Evolutionary conservation across 257 asterid species (phyloP), one percentile per base, ranked within the genome.

Genomic region (Rauvolfia tetraphylla): DNA sequence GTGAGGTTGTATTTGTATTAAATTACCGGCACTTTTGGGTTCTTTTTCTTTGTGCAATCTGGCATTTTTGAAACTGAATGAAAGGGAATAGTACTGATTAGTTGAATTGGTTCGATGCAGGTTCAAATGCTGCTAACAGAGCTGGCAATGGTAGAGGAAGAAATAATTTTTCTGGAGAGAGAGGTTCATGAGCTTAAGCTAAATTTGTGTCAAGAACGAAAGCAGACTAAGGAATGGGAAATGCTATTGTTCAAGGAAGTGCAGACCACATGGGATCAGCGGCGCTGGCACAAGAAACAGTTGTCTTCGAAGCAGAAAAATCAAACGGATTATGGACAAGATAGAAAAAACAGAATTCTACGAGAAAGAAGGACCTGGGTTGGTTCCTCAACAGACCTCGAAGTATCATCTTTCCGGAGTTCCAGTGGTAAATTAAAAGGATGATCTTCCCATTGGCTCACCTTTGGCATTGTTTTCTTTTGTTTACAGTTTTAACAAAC

Each of bases 121-220:
- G 92, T 90, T 39, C 97, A 89, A 73, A 69, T 85, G 87, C 90
- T 92, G 67, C 85, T 94, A n/a, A 92, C 91, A 75, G 96, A 94
- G 79, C 65, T 94, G 23, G 85, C 84, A 0, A 65, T 80, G 53
- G 87, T 88, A 57, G 96, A 90, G 79, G 97, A 94, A 76, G 97
- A 92, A 84, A 89, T 94, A 34, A 85, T 74, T 42, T 87, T 91
- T 88, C 81, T 94, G 59, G 97, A 92, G 87, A 87, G 87, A 27
- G 86, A 87, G 77, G 80, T 92, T 0, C 81, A 83, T 70, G 88
- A 84, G 15, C 90, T 94, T 23, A 92, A 86, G 78, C 46, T 79
- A 72, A 88, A 79, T 25, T 57, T 89, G 22, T 78, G 75, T 78
- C 82, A 78, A 66, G 96, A 92, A 78, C 86, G 89, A 81, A 83